Evolutionary conservation across 805 yeast genomes (phyloP).

Genomic region (Blastobotrys americana): DNA sequence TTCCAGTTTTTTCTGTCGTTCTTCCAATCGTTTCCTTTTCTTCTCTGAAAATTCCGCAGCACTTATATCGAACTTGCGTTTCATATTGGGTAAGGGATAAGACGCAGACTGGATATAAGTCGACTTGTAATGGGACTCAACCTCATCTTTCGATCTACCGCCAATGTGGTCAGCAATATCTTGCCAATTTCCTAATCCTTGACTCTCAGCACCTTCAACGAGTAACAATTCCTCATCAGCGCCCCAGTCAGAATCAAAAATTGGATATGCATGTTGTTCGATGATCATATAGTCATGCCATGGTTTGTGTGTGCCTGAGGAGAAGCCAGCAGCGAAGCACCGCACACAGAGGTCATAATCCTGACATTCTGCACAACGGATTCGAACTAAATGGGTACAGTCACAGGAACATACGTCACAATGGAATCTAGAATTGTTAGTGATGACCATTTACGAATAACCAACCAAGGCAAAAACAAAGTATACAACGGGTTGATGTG

Average conservation of each 20-base stretch:
- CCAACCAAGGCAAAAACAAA: too few relatives aligned
- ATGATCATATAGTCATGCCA: conserved; percentile 87
- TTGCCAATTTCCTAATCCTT: conserved; percentile 95
- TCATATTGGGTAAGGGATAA: conserved; percentile 87
- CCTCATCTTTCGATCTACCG: conserved; percentile 85
- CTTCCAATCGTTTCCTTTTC: conserved; percentile 66
- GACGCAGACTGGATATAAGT: conserved; percentile 60
- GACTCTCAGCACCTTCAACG: conserved; percentile 84
- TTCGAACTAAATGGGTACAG: conserved; percentile 85
- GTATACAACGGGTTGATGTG: too few relatives aligned
- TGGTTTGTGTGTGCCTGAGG: conserved; percentile 83
- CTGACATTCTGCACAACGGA: conserved; percentile 83
- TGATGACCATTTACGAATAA: not conserved
- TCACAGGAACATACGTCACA: conserved; percentile 97
- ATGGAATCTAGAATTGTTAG: conserved; percentile 19
- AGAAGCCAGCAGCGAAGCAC: conserved; percentile 80
- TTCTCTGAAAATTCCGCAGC: conserved; percentile 62
- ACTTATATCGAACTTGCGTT: conserved; percentile 57
- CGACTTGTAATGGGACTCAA: conserved; percentile 69
- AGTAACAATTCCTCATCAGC: conserved; percentile 92
- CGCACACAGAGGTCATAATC: conserved; percentile 98
- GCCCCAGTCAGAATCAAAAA: conserved; percentile 89
- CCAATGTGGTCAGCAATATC: conserved; percentile 97
- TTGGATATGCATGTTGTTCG: conserved; percentile 93
- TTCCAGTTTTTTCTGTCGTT: conserved; percentile 56